A percentile compares a stretch with the other conserved stretches of the same genome.
Conservation (phyloP, 352 stramenopile genomes). For the Phytopythium cucurbitacearum region DNA sequence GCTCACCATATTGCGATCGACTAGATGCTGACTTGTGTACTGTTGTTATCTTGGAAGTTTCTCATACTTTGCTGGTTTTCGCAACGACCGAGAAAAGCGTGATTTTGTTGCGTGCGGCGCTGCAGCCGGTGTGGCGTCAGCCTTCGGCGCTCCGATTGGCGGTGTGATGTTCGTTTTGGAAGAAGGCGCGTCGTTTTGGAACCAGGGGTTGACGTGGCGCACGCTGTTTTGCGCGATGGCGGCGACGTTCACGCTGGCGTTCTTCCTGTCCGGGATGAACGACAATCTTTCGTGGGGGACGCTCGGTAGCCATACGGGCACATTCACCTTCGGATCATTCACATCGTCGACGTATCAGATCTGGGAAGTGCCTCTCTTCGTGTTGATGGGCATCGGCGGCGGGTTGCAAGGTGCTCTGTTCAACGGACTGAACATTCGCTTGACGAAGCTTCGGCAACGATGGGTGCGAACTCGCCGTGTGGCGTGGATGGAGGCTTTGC, state of each 20-base stretch:
- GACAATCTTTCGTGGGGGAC: conserved; percentile 72
- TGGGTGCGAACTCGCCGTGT: conserved; percentile 57
- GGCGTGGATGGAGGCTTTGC: conserved; percentile 52
- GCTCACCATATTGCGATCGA: neutral
- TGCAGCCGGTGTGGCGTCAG: conserved; percentile 82
- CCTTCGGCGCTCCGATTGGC: conserved; percentile 89
- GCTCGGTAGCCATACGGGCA: conserved; percentile 63
- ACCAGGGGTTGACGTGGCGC: conserved; percentile 76
- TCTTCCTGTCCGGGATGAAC: conserved; percentile 77
- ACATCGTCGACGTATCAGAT: conserved; percentile 77
- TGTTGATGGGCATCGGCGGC: conserved; percentile 81
- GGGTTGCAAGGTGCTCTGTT: conserved; percentile 84
- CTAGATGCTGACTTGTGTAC: conserved; percentile 1
- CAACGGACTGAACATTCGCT: conserved; percentile 57
- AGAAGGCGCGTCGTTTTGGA: conserved; percentile 87
- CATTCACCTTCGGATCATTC: conserved; percentile 71
- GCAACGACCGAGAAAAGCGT: conserved; percentile 86
- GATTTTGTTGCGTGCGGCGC: conserved; percentile 88
- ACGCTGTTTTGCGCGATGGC: conserved; percentile 87
- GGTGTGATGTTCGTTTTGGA: conserved; percentile 82
- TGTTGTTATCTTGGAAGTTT: conserved; percentile 34
- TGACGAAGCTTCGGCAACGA: conserved; percentile 42
- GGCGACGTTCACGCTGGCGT: conserved; percentile 82
- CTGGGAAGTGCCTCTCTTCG: conserved; percentile 84
- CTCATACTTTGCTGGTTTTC: conserved; percentile 85